Conservation (phyloP, 2,329 filamentous ascomycete species). For the Scytalidium sp. region DNA sequence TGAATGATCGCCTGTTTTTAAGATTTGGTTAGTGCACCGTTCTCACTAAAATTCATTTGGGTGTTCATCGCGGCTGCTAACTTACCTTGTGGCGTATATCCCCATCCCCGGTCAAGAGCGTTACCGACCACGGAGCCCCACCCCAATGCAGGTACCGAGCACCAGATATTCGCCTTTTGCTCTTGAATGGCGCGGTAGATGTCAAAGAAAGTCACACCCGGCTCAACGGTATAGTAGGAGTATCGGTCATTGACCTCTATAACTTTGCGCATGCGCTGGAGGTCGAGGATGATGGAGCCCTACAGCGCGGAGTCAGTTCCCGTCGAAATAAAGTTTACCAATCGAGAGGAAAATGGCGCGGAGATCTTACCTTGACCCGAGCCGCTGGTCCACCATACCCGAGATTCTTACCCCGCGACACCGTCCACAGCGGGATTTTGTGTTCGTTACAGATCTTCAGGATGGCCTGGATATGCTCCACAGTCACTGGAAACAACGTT, state of each 20-base stretch:
- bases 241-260: conserved; percentile 31
- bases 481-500: conserved; percentile 11
- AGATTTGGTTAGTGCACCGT: too few species aligned
- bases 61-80: conserved; percentile 34
- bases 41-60: too few species aligned
- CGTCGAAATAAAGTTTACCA: too few species aligned
- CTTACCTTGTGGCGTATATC: conserved; percentile 34
- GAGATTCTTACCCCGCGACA: conserved; percentile 39
- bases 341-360: too few species aligned
- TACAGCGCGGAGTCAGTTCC: too few species aligned
- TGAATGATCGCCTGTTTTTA: too few species aligned
- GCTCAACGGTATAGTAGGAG: conserved; percentile 33
- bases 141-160: conserved; percentile 44
- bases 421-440: conserved; percentile 30
- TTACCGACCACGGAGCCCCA: conserved; percentile 45
- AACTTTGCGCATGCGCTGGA: conserved; percentile 32
- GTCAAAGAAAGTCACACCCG: conserved; percentile 44
- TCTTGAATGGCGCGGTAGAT: conserved; percentile 39
- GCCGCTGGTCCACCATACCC: conserved; percentile 11
- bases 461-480: conserved; percentile 29
- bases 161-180: conserved; percentile 41
- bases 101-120: conserved; percentile 35
- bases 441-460: conserved; percentile 31
- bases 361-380: too few species aligned
- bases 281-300: conserved; percentile 28